phyloP scores from a whole-genome alignment of 306 rosid genomes.

The Prunus armeniaca region DNA sequence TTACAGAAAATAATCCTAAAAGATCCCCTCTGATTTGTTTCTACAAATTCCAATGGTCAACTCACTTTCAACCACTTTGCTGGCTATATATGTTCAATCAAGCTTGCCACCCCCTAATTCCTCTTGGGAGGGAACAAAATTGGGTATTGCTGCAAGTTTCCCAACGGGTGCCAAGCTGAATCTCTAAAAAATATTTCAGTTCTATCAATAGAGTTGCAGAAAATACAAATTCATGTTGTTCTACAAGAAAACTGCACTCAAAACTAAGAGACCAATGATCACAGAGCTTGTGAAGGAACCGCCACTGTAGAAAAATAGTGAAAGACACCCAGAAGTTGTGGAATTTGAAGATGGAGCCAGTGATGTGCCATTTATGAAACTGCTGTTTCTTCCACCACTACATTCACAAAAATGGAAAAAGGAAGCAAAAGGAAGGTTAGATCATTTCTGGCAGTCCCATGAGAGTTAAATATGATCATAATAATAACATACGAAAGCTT shows the following conservation, averaged over 20 bases:
- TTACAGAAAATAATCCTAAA: constrained; percentile 38
- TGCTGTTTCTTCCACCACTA: constrained; percentile 63
- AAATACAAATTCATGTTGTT: constrained; percentile 18
- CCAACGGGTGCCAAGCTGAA: constrained; percentile 24
- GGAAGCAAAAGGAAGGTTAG: constrained; percentile 5
- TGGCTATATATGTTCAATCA: constrained; percentile 35
- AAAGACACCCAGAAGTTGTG: constrained; percentile 51
- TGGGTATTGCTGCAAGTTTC: constrained; percentile 47
- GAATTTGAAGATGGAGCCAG: constrained; percentile 73
- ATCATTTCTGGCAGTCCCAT: constrained; percentile 5
- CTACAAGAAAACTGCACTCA: constrained; percentile 51
- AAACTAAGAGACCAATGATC: constrained; percentile 38
- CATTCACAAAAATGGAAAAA: constrained; percentile 20
- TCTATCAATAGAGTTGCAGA: constrained; percentile 14
- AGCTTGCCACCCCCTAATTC: constrained; percentile 42
- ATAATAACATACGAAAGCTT: not conserved
- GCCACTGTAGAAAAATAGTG: constrained; percentile 38
- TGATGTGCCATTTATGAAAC: constrained; percentile 45
- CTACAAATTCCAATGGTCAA: constrained; percentile 45
- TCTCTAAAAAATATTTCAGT: constrained; percentile 21
- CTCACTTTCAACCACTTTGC: constrained; percentile 33
- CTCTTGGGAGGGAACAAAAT: constrained; percentile 44
- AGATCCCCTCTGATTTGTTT: constrained; percentile 33
- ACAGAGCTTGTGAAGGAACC: constrained; percentile 47
- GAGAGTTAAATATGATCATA: not conserved